phyloP scores from a whole-genome alignment of 345 rosid genomes.

The Gynandropsis gynandra region DNA sequence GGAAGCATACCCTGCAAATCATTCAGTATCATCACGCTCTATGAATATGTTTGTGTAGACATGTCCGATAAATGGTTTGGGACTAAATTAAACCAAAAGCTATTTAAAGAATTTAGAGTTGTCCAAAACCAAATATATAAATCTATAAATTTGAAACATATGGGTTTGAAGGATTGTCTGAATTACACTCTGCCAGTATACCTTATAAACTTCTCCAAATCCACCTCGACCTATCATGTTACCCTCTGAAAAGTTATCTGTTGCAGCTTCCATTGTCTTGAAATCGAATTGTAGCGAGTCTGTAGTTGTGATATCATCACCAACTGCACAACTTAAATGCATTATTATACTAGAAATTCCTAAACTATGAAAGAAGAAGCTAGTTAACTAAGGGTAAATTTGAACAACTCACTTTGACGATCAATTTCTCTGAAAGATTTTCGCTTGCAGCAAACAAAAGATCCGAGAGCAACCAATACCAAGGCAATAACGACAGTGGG shows the following conservation, averaged over 20 bases:
- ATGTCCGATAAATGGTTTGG: not conserved
- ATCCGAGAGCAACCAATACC: slow-evolving; percentile 12
- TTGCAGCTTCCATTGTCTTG: slow-evolving; percentile 36
- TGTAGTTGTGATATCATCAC: slow-evolving; percentile 22
- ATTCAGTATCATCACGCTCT: not conserved
- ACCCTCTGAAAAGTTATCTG: slow-evolving; percentile 31
- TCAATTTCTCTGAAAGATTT: slow-evolving; percentile 13
- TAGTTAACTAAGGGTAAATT: not conserved
- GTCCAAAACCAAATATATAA: no score
- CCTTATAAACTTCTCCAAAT: slow-evolving; percentile 57
- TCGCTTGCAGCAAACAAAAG: slow-evolving; percentile 9
- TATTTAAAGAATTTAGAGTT: no score
- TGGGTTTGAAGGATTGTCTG: not conserved
- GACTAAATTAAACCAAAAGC: no score
- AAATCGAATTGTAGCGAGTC: slow-evolving; percentile 41
- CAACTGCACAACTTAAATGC: slow-evolving; percentile 19
- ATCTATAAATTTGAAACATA: no score
- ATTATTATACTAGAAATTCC: not conserved
- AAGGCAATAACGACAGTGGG: not conserved
- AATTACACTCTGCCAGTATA: slow-evolving; percentile 13
- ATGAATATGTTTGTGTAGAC: not conserved
- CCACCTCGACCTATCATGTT: slow-evolving; percentile 65
- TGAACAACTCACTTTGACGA: slow-evolving; percentile 13
- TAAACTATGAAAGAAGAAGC: not conserved
- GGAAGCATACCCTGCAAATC: not conserved